phyloP scores from a whole-genome alignment of 768 basidiomycete species.

The Termitomyces sp. region DNA sequence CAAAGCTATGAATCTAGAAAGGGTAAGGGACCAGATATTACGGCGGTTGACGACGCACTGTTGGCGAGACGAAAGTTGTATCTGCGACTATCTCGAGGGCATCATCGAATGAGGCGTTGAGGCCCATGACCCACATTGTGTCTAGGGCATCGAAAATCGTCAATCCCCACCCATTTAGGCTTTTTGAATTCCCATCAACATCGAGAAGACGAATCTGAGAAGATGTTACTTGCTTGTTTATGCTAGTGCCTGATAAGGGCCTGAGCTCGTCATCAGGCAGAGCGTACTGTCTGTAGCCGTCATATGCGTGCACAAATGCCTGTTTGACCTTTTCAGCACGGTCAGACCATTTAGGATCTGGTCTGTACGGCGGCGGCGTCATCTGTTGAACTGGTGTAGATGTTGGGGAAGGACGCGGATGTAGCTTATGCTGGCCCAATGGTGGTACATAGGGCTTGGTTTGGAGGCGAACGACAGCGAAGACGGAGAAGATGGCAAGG shows the following conservation, averaged over 20 bases:
- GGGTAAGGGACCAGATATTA: not conserved
- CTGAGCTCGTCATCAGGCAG: slow-evolving; percentile 52
- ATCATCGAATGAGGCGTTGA: slow-evolving; percentile 57
- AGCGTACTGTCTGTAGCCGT: slow-evolving; percentile 46
- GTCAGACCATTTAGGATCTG: slow-evolving; percentile 33
- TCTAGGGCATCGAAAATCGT: slow-evolving; percentile 77
- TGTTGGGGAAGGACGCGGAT: slow-evolving; percentile 1
- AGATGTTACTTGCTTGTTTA: slow-evolving; percentile 46
- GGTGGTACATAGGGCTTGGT: slow-evolving; percentile 1
- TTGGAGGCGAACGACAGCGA: not conserved
- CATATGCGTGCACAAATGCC: slow-evolving; percentile 60
- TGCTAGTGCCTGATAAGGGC: slow-evolving; percentile 41
- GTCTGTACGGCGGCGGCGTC: not conserved
- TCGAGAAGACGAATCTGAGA: not conserved
- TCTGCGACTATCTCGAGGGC: slow-evolving; percentile 48
- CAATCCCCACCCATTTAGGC: slow-evolving; percentile 73
- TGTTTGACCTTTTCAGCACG: slow-evolving; percentile 50
- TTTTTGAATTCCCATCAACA: slow-evolving; percentile 16
- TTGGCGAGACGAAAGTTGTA: slow-evolving; percentile 36
- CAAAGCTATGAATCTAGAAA: slow-evolving; percentile 22
- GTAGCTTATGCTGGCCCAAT: not conserved
- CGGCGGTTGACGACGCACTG: slow-evolving; percentile 19
- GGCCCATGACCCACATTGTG: slow-evolving; percentile 77
- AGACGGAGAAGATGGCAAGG: slow-evolving; percentile 15
- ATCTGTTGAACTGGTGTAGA: not conserved